Conservation (phyloP, 805 yeast species). For the Nakazawaea ambrosiae region DNA sequence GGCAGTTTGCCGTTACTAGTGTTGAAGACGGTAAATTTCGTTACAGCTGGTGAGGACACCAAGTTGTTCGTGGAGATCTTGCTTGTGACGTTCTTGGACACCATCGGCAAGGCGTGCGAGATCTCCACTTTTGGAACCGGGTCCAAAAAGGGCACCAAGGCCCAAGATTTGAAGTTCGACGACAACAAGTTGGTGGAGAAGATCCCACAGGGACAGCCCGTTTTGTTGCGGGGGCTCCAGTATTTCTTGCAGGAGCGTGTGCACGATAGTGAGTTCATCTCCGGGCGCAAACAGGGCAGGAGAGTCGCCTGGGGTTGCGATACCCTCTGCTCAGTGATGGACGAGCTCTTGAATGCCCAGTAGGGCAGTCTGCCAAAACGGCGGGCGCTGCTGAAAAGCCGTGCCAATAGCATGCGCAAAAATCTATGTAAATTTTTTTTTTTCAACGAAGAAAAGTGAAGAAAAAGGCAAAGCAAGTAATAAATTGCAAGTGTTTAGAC, state of each 20-base stretch:
- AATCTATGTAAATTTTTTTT: neutral
- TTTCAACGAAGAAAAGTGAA: no score
- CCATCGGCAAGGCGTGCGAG: constrained; percentile 58
- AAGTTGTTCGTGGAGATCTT: constrained; percentile 67
- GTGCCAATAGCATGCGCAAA: no score
- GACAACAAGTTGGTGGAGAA: constrained; percentile 26
- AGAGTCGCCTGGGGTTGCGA: constrained; percentile 66
- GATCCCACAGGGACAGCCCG: constrained; percentile 44
- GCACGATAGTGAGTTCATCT: constrained; percentile 36
- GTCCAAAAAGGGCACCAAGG: constrained; percentile 19
- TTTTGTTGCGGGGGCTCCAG: constrained; percentile 60
- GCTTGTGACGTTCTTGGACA: constrained; percentile 59
- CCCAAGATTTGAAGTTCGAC: constrained; percentile 25
- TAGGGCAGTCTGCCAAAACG: no score
- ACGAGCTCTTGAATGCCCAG: constrained; percentile 31
- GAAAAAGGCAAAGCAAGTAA: no score
- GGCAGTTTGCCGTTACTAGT: constrained; percentile 68
- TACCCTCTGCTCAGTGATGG: constrained; percentile 45
- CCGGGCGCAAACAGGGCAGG: constrained; percentile 45
- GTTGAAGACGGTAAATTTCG: constrained; percentile 65
- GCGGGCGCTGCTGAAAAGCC: no score
- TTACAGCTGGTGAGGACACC: constrained; percentile 56
- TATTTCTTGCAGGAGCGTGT: constrained; percentile 47
- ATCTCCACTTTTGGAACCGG: constrained; percentile 38
- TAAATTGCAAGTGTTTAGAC: no score